Evolutionary conservation across 257 asterid genomes (phyloP).

Genomic region (Gynochthodes officinalis): DNA sequence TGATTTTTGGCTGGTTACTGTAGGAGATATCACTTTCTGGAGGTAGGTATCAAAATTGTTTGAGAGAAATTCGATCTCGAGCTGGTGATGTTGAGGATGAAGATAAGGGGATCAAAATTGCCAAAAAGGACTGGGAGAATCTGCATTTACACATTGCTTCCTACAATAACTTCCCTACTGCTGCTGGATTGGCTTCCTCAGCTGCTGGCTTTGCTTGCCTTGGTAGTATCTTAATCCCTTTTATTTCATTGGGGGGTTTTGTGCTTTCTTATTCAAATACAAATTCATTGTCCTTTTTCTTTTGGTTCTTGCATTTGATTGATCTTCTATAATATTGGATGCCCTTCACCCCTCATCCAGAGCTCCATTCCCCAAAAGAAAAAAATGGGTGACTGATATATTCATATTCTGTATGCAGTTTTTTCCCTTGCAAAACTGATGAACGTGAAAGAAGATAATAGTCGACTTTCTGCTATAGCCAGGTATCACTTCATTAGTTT

Average conservation of each 20-base stretch:
- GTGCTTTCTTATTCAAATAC: not conserved
- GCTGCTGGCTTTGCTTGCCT: slow-evolving; percentile 99
- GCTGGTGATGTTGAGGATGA: slow-evolving; percentile 88
- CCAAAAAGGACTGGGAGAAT: slow-evolving; percentile 85
- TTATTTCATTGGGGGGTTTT: not conserved
- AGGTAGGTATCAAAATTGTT: slow-evolving; percentile 77
- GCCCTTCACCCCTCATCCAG: not conserved
- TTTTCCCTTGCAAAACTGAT: slow-evolving; percentile 90
- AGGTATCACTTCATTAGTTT: slow-evolving; percentile 42
- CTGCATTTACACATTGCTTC: slow-evolving; percentile 84
- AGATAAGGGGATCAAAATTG: slow-evolving; percentile 77
- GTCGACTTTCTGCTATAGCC: slow-evolving; percentile 89
- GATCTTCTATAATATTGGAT: not conserved
- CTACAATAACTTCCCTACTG: slow-evolving; percentile 93
- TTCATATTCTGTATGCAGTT: slow-evolving; percentile 44
- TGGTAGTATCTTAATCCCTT: slow-evolving; percentile 39
- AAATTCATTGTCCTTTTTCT: not conserved
- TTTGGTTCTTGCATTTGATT: not conserved
- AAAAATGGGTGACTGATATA: not conserved
- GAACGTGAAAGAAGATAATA: slow-evolving; percentile 91
- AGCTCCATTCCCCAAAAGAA: not conserved
- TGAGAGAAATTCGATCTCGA: slow-evolving; percentile 88
- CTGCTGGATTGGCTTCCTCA: slow-evolving; percentile 99
- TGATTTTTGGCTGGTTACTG: slow-evolving; percentile 26
- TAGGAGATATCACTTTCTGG: slow-evolving; percentile 98